Evolutionary conservation across 805 yeast species (phyloP), one percentile per base, ranked within the genome.

Genomic region (Candida chauliodis): DNA sequence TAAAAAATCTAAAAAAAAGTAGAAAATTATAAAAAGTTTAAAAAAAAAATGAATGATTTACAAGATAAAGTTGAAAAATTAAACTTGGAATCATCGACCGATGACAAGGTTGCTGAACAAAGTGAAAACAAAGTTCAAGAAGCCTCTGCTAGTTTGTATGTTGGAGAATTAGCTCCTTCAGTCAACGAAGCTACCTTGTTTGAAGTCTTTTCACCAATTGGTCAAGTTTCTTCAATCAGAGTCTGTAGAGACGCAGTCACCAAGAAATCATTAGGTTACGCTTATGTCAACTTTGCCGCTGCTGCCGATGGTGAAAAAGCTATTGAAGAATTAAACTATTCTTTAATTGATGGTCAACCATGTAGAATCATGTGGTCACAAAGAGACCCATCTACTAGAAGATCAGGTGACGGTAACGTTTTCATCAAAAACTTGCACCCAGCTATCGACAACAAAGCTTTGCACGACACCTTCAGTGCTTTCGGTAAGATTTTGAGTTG

Each of bases 311-410:
- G 96, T 61, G 89, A 83, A 72, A 81, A 77, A 60, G 99, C 99
- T 47, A 75, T 93, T 64, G 95, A 89, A 63, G 93, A 88, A 70
- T 79, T 93, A 70, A 93, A 91, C 87, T 93, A 93, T 76, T 71
- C 89, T 43, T 80, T 80, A 58, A 81, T 93, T 72, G 90, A 90
- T 69, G 97, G 96, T 60, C 87, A 84, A 60, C 89, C 96, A 58
- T 89, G 97, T 74, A 88, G 99, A 71, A 91, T 93, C 75, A 93
- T 93, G 98, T 89, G 98, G 97, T 89, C 97, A 52, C 98, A 93
- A 76, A 88, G 98, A 73, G 98, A 93, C 66, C 98, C 99, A 50
- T 78, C 96, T 46, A 67, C 81, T 58, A 86, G 99, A 78, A 87
- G 83, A 77, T 82, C 82, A 61, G 97, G 97, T 66, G 84, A 87